Percentiles rank a stretch among this genome's conserved stretches.
These are phyloP conservation scores for Podospora pseudoanserina DNA, from an alignment of 495 filamentous ascomycete species.

Conservation along the genomic window DNA sequence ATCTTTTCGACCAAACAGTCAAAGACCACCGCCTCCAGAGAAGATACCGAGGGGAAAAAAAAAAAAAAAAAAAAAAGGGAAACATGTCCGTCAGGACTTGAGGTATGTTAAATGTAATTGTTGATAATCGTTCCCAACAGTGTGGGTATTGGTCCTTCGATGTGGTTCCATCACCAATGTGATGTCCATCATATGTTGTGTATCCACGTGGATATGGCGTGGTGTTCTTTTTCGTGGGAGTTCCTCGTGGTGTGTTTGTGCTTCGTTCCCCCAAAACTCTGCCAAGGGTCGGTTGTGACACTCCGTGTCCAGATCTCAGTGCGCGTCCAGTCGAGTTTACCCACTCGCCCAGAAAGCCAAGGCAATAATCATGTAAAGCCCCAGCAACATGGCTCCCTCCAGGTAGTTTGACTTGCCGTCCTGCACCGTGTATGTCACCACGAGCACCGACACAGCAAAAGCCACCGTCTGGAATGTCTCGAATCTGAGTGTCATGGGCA, in stretches of 20 bases:
- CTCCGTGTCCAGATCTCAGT: not conserved
- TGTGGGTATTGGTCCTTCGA: not conserved
- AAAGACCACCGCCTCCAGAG: not conserved
- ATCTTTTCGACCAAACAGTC: not conserved
- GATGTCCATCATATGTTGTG: not conserved
- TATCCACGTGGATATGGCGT: not conserved
- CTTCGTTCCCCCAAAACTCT: no score
- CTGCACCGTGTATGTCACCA: conserved; percentile 88
- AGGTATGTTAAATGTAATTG: not conserved
- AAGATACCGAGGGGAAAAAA: not conserved
- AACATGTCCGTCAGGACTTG: not conserved
- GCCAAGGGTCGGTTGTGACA: not conserved
- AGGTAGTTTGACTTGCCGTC: conserved; percentile 96
- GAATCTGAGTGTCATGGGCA: conserved; percentile 88
- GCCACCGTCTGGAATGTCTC: conserved; percentile 87
- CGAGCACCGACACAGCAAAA: conserved; percentile 82
- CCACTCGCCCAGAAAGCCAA: conserved; percentile 81
- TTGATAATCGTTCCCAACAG: not conserved
- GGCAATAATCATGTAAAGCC: conserved; percentile 75
- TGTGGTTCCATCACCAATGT: not conserved
- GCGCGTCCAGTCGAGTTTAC: not conserved
- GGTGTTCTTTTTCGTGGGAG: not conserved
- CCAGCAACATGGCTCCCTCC: conserved; percentile 76
- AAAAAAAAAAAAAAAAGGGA: not conserved
- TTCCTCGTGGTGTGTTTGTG: not conserved